Evolutionary conservation across 176 grass and related monocot genomes (phyloP).

Genomic region (Thalia dealbata): DNA sequence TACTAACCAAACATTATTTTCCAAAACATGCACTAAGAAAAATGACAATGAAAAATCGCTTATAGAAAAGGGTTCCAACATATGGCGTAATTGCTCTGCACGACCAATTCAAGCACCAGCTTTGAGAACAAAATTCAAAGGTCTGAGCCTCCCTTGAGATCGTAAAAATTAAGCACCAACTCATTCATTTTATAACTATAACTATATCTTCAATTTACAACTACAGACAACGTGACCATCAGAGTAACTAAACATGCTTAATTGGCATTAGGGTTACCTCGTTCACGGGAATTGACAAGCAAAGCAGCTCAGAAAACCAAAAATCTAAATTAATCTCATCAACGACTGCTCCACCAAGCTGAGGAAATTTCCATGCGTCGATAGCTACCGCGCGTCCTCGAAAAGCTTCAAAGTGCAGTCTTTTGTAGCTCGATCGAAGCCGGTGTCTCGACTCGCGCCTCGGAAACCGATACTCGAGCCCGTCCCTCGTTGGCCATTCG

Average conservation of each 20-base stretch:
- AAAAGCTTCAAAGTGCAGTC: slow-evolving; percentile 5
- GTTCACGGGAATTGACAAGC: slow-evolving; percentile 13
- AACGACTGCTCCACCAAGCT: not conserved
- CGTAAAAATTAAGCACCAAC: too few relatives aligned
- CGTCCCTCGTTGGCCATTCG: not conserved
- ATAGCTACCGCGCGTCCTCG: not conserved
- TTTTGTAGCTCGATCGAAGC: slow-evolving; percentile 6
- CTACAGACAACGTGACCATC: not conserved
- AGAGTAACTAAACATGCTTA: not conserved
- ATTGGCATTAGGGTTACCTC: not conserved
- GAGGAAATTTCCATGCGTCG: not conserved
- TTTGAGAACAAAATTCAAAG: not conserved
- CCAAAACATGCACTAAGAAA: too few relatives aligned
- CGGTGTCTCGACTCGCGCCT: not conserved
- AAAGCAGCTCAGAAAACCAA: not conserved
- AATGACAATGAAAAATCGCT: not conserved
- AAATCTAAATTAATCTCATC: not conserved
- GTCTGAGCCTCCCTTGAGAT: not conserved
- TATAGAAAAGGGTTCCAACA: not conserved
- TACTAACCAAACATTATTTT: too few relatives aligned
- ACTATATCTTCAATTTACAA: not conserved
- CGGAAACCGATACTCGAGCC: not conserved
- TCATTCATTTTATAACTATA: not conserved
- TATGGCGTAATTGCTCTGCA: not conserved
- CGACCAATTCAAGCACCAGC: not conserved